These are phyloP conservation scores for Mrakia blollopis DNA, from an alignment of 768 basidiomycete genomes.

Conservation along the genomic window DNA sequence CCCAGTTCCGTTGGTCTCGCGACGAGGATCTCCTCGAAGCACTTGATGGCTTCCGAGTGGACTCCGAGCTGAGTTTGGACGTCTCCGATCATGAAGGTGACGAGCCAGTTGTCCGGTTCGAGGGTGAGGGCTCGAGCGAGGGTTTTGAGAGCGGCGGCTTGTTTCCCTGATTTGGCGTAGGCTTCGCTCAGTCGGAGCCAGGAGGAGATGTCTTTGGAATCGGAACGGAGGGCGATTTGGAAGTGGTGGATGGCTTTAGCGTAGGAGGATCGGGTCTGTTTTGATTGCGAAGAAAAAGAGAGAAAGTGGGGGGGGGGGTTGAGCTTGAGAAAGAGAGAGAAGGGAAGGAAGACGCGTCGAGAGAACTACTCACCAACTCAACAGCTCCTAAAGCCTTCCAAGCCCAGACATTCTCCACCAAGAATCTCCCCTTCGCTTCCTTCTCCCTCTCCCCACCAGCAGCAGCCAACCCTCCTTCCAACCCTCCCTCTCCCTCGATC, in stretches of 20 bases:
- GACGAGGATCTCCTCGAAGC: slow-evolving; percentile 57
- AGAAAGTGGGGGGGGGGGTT: too few species aligned
- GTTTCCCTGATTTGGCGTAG: slow-evolving; percentile 79
- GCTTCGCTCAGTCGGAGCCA: slow-evolving; percentile 92
- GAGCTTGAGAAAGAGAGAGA: neutral
- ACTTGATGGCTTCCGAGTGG: slow-evolving; percentile 65
- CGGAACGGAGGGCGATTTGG: slow-evolving; percentile 76
- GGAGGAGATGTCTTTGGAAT: slow-evolving; percentile 67
- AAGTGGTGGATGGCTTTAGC: slow-evolving; percentile 70
- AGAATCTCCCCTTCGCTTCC: slow-evolving; percentile 29
- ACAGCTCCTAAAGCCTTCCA: slow-evolving; percentile 95
- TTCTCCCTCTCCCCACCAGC: slow-evolving; percentile 26
- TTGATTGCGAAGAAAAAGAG: neutral
- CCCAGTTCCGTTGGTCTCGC: slow-evolving; percentile 64
- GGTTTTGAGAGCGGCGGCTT: slow-evolving; percentile 83
- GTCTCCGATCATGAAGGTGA: slow-evolving; percentile 74
- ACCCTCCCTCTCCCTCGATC: slow-evolving; percentile 86
- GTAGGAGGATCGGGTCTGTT: slow-evolving; percentile 64
- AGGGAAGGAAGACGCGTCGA: neutral
- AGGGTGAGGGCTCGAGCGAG: slow-evolving; percentile 69
- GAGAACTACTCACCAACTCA: slow-evolving; percentile 62
- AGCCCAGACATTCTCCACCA: slow-evolving; percentile 74
- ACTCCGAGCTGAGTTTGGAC: slow-evolving; percentile 73
- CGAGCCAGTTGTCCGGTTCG: slow-evolving; percentile 74
- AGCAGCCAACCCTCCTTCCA: slow-evolving; percentile 55